Conservation (phyloP, 768 basidiomycete genomes). For the Holtermannia corniformis region DNA sequence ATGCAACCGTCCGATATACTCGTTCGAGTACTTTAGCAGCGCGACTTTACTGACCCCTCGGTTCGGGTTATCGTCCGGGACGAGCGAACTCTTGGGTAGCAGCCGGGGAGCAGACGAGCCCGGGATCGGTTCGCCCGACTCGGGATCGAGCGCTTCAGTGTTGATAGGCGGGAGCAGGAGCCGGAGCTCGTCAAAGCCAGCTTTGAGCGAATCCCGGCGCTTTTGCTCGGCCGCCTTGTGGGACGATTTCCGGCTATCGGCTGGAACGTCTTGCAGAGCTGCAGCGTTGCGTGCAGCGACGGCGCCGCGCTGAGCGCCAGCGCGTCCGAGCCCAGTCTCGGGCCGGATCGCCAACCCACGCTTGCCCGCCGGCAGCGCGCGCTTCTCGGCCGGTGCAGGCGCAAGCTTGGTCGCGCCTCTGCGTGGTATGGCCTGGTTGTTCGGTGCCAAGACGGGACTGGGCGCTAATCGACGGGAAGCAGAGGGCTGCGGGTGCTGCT, state of each 20-base stretch:
- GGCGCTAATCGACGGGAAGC: constrained; percentile 44
- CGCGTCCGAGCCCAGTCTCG: constrained; percentile 12
- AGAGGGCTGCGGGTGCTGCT: too few relatives aligned
- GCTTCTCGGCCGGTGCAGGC: background rate
- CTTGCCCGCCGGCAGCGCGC: constrained; percentile 12
- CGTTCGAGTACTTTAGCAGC: constrained; percentile 80
- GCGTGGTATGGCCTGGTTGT: background rate
- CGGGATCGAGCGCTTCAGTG: constrained; percentile 55
- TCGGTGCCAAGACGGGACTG: constrained; percentile 44
- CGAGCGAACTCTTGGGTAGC: constrained; percentile 58
- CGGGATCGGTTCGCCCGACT: constrained; percentile 66
- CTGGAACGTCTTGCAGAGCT: constrained; percentile 17
- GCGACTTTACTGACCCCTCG: constrained; percentile 90
- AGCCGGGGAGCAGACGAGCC: constrained; percentile 84
- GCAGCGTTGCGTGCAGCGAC: constrained; percentile 33
- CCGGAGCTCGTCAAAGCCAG: constrained; percentile 55
- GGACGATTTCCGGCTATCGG: constrained; percentile 41
- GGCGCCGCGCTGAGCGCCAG: constrained; percentile 11
- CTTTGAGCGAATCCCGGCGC: constrained; percentile 89
- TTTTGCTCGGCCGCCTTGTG: constrained; percentile 96
- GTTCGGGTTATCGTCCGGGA: constrained; percentile 79
- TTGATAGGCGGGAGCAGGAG: constrained; percentile 78
- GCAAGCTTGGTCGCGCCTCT: background rate
- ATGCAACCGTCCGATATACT: constrained; percentile 69
- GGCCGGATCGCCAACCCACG: constrained; percentile 25